Evolutionary conservation across 2,329 filamentous ascomycete genomes (phyloP), one percentile per base, ranked within the genome.

Genomic region (Beauveria pseudobassiana): DNA sequence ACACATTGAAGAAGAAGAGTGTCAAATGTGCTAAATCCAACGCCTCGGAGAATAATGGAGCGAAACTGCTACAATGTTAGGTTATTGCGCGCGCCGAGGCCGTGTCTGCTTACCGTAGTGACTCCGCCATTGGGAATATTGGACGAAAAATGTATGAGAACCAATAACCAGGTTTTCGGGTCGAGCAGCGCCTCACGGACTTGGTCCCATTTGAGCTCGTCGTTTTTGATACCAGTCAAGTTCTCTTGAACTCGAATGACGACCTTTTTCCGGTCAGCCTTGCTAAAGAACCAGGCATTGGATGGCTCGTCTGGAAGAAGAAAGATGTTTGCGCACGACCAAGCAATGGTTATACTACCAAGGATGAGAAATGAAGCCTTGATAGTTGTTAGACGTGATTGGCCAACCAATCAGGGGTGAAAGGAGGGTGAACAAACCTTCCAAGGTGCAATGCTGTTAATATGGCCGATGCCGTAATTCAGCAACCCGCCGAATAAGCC

Each of bases 81-180:
- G 28, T 7, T 18, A 3, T 28, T 16, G 7, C 16, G 5, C 18
- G 10, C 22, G 14, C 18, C 20, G 16, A 18, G 52, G 38, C 52
- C 7, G 24, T 45, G 14, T 55, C 22, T 22, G 63, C 56, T 50
- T 50, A 38, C 56, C 5, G 82, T 83, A 0, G 79, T 77, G 42
- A 86, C 84, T 3, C 83, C 83, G 0, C 83, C 83, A 56, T 78
- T 83, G 0, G 82, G 78, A 24, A 87, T 71, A 1, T 71, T 73
- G 10, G 2, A 53, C 5, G 1, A 5, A 0, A 1, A 6, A 2
- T 79, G 62, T 79, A 71, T 1, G 68, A 64, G 49, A 77, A 77
- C 74, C 75, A 78, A 1, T 3, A 73, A 69, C 73, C 75, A 79
- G 0, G 76, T 78, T 65, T 78, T 78, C 0, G 69, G n/a, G 51